These are phyloP conservation scores for Komagataella kurtzmanii DNA, from an alignment of 805 yeast genomes.

Conservation along the genomic window DNA sequence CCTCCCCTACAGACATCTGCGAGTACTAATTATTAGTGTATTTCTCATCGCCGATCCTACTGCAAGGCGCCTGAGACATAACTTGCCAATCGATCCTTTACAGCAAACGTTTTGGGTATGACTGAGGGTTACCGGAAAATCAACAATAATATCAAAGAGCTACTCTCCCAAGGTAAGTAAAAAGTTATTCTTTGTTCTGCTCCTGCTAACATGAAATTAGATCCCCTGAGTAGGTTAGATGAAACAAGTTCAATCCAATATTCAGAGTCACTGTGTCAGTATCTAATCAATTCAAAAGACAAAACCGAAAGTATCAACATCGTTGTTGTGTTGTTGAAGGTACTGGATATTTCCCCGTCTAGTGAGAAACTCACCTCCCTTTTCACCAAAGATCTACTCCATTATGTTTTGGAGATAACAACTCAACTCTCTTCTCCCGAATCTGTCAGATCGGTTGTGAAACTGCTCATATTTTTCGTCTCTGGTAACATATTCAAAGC, in stretches of 20 bases:
- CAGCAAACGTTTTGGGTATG: background rate
- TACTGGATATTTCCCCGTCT: slow-evolving; percentile 31
- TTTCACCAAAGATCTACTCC: slow-evolving; percentile 26
- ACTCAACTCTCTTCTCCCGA: background rate
- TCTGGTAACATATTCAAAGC: background rate
- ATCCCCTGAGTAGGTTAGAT: slow-evolving; percentile 7
- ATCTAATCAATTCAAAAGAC: slow-evolving; percentile 27
- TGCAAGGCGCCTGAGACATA: no score
- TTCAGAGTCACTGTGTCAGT: slow-evolving; percentile 16
- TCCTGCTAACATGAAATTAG: background rate
- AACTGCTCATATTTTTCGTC: background rate
- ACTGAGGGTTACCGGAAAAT: slow-evolving; percentile 11
- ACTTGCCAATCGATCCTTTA: background rate
- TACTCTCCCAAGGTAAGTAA: slow-evolving; percentile 5
- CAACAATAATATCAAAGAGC: slow-evolving; percentile 13
- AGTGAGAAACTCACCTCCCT: slow-evolving; percentile 19
- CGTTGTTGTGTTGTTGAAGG: slow-evolving; percentile 38
- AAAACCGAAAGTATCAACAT: slow-evolving; percentile 38
- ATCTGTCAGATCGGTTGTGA: background rate
- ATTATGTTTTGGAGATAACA: slow-evolving; percentile 26
- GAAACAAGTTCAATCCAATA: slow-evolving; percentile 9
- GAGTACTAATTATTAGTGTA: background rate
- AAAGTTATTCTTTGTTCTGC: background rate
- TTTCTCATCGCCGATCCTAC: background rate
- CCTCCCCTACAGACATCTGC: no score